phyloP scores from a whole-genome alignment of 2,329 filamentous ascomycete species.

The Diaporthe velutina region DNA sequence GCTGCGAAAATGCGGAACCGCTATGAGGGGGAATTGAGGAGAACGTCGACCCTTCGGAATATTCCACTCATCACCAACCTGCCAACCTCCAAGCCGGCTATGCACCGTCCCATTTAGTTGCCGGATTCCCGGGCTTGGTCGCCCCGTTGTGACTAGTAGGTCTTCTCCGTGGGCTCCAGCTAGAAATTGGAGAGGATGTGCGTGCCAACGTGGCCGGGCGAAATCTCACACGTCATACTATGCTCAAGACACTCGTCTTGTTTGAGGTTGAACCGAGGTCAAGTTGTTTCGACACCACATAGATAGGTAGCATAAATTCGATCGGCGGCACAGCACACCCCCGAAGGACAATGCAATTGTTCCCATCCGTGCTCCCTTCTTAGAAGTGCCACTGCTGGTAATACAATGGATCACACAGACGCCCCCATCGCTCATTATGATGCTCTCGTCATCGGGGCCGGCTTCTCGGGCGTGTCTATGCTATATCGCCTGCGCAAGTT shows the following conservation, averaged over 20 bases:
- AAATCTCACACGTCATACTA: not conserved
- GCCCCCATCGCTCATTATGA: not conserved
- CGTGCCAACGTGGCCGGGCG: not conserved
- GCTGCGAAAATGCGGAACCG: not conserved
- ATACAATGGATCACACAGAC: not conserved
- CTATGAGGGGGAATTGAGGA: slow-evolving; percentile 8
- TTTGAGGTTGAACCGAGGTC: slow-evolving; percentile 18
- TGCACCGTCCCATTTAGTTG: not conserved
- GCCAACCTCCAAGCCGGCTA: not conserved
- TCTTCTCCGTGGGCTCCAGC: not conserved
- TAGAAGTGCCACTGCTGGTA: not conserved
- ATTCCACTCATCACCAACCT: not conserved
- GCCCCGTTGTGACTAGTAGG: too few species aligned
- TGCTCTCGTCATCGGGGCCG: slow-evolving; percentile 31
- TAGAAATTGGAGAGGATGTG: not conserved
- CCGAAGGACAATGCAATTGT: not conserved
- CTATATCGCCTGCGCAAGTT: slow-evolving; percentile 24
- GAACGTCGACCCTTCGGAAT: not conserved
- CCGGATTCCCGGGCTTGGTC: not conserved
- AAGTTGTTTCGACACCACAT: not conserved
- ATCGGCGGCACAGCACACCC: not conserved
- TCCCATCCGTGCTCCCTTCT: not conserved
- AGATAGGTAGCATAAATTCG: not conserved
- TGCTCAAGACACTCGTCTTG: not conserved
- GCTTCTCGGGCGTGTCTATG: slow-evolving; percentile 33